Evolutionary conservation across 768 basidiomycete species (phyloP).

Genomic region (Lyophyllum atratum): DNA sequence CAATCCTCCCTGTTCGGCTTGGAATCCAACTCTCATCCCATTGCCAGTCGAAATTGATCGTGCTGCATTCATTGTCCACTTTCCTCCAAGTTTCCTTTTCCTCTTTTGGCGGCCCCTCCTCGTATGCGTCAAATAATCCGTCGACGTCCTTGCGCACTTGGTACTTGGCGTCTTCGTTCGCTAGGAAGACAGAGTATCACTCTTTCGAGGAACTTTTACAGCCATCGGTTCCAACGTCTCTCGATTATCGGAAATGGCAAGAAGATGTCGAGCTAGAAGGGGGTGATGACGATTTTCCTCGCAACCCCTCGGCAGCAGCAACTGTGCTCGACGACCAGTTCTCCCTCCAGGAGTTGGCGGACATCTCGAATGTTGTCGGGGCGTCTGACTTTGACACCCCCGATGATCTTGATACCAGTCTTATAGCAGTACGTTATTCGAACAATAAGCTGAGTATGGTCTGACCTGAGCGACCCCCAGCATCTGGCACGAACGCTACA

Average conservation of each 20-base stretch:
- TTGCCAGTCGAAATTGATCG: slow-evolving; percentile 73
- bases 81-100: slow-evolving; percentile 60
- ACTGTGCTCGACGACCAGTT: not conserved
- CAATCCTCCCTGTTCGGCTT: not conserved
- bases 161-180: slow-evolving; percentile 68
- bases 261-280: slow-evolving; percentile 37
- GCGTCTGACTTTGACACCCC: slow-evolving; percentile 3
- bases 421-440: slow-evolving; percentile 7
- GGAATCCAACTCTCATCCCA: not conserved
- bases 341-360: slow-evolving; percentile 9
- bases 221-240: slow-evolving; percentile 18
- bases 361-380: slow-evolving; percentile 4
- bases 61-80: slow-evolving; percentile 67
- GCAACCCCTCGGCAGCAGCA: slow-evolving; percentile 15
- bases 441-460: not conserved
- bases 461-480: slow-evolving; percentile 33
- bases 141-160: slow-evolving; percentile 44
- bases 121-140: slow-evolving; percentile 4
- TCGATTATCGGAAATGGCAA: slow-evolving; percentile 30
- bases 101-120: slow-evolving; percentile 14
- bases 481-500: slow-evolving; percentile 75
- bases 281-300: slow-evolving; percentile 33
- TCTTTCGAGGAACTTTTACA: slow-evolving; percentile 52
- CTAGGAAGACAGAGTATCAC: slow-evolving; percentile 47
- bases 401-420: slow-evolving; percentile 3